phyloP scores from a whole-genome alignment of 805 yeast genomes.

The Ogataea methanolica region DNA sequence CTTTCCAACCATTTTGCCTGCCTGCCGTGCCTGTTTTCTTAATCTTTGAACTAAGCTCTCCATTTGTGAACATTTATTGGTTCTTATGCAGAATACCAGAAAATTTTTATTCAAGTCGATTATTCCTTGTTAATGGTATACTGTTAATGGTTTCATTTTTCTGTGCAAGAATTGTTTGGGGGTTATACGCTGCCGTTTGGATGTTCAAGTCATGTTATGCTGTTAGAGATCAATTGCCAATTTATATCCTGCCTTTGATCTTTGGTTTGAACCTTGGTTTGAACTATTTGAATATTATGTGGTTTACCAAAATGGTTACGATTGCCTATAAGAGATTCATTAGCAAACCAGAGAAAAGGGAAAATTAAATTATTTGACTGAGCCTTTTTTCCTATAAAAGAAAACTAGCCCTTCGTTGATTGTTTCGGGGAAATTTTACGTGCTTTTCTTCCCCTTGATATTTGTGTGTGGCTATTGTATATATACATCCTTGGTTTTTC shows the following conservation, averaged over 20 bases:
- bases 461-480: no score
- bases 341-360: neutral
- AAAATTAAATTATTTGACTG: neutral
- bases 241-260: constrained; percentile 43
- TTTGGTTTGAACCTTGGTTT: constrained; percentile 58
- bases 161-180: constrained; percentile 79
- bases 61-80: constrained; percentile 94
- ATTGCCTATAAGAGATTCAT: constrained; percentile 43
- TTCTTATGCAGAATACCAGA: constrained; percentile 73
- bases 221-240: constrained; percentile 38
- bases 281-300: constrained; percentile 64
- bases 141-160: constrained; percentile 67
- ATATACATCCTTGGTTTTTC: no score
- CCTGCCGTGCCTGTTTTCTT: constrained; percentile 81
- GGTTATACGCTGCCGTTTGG: constrained; percentile 65
- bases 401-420: no score
- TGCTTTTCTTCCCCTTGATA: no score
- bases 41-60: constrained; percentile 84
- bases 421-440: no score
- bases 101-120: constrained; percentile 51
- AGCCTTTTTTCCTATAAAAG: no score
- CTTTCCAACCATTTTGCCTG: constrained; percentile 70
- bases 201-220: constrained; percentile 44
- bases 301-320: constrained; percentile 85
- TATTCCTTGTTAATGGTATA: constrained; percentile 67